Conservation (phyloP, 2,329 filamentous ascomycete species). For the Westerdykella aurantiaca region DNA sequence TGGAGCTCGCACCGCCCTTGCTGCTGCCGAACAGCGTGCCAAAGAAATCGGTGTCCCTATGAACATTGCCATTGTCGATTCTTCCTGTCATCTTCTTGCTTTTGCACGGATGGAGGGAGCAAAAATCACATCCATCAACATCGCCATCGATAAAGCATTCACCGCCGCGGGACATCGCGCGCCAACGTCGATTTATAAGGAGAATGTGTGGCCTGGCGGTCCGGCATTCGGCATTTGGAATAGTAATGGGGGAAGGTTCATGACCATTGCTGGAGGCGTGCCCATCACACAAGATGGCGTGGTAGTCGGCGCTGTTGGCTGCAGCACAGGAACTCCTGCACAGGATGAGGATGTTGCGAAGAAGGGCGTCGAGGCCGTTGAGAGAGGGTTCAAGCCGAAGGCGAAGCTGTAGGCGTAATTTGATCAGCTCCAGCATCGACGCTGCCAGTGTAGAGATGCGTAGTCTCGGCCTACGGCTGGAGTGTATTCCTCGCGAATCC, state of each 20-base stretch:
- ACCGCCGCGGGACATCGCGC: conserved; percentile 51
- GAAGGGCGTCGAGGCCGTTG: conserved; percentile 47
- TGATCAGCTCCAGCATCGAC: no score
- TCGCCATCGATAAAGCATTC: conserved; percentile 59
- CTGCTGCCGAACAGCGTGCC: conserved; percentile 34
- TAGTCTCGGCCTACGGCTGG: no score
- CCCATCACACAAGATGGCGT: conserved; percentile 45
- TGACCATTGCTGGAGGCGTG: conserved; percentile 50
- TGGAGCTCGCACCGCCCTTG: conserved; percentile 33
- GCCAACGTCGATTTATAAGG: conserved; percentile 50
- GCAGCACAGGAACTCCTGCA: conserved; percentile 50
- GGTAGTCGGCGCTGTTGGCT: conserved; percentile 51
- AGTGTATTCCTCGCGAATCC: no score
- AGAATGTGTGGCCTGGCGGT: conserved; percentile 50
- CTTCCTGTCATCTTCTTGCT: conserved; percentile 42
- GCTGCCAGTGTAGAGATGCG: no score
- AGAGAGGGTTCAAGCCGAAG: conserved; percentile 32
- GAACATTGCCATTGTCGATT: conserved; percentile 49
- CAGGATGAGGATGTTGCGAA: conserved; percentile 51
- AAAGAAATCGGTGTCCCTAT: conserved; percentile 37
- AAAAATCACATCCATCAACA: conserved; percentile 52
- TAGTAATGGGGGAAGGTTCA: conserved; percentile 50
- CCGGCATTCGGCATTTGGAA: conserved; percentile 49
- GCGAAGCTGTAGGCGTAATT: conserved; percentile 35
- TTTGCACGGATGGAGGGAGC: conserved; percentile 47